Evolutionary conservation across 2,329 filamentous ascomycete species (phyloP).

Genomic region (Ascochyta pisi): DNA sequence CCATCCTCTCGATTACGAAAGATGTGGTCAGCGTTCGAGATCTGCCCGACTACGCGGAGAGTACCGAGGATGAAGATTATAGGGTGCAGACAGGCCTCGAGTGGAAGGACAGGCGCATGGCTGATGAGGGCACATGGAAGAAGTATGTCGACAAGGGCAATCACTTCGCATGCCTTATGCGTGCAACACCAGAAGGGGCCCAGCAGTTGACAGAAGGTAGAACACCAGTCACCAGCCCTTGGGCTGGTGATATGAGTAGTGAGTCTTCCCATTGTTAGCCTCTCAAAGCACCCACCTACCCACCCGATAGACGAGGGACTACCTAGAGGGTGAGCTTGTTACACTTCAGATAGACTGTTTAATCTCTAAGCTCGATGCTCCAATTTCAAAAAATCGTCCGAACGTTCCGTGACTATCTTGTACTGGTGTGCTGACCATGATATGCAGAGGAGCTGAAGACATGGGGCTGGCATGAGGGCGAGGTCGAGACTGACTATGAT

Average conservation of each 20-base stretch:
- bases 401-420: no score
- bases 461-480: neutral
- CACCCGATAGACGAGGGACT: no score
- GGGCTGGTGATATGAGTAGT: neutral
- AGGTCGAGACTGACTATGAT: conserved; percentile 3
- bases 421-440: neutral
- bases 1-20: neutral
- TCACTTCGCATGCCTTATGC: conserved; percentile 1
- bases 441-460: neutral
- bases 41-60: no score
- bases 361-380: no score
- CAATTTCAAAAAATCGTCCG: no score
- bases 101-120: neutral
- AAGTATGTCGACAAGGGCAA: neutral
- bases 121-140: conserved; percentile 13
- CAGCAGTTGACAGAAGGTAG: neutral
- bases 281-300: no score
- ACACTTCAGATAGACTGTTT: no score
- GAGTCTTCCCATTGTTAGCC: neutral
- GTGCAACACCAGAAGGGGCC: conserved; percentile 2
- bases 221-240: neutral
- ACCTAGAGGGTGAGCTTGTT: no score
- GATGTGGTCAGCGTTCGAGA: neutral
- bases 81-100: neutral
- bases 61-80: neutral